A percentile compares a stretch with the other conserved stretches of the same genome.
These are phyloP conservation scores for Uronychia setigera DNA, from an alignment of 73 alveolate genomes.

Conservation along the genomic window DNA sequence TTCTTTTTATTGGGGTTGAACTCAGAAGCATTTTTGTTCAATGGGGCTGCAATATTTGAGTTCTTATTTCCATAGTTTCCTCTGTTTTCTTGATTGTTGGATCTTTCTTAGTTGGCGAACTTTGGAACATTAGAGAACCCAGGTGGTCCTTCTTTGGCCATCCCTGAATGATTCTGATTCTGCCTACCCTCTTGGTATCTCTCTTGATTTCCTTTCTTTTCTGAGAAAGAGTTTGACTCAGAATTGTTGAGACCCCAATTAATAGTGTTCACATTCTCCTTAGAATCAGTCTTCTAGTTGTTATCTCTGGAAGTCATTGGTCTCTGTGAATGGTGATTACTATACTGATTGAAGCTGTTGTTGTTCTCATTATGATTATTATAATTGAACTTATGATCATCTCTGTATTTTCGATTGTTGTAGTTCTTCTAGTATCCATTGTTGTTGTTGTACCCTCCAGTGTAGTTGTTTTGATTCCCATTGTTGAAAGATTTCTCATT, in stretches of 20 bases:
- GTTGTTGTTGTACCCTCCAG: conserved; percentile 2
- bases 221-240: not conserved
- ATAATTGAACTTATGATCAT: too few species aligned
- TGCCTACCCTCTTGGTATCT: not conserved
- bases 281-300: not conserved
- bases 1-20: not conserved
- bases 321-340: too few species aligned
- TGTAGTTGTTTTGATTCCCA: not conserved
- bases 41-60: not conserved
- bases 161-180: not conserved
- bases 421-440: not conserved
- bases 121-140: not conserved
- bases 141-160: not conserved
- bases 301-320: not conserved
- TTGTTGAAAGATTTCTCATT: not conserved
- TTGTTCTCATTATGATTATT: too few species aligned
- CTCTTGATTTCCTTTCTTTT: not conserved
- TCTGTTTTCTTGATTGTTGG: not conserved
- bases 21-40: not conserved
- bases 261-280: not conserved
- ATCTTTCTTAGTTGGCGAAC: not conserved
- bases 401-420: not conserved
- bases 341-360: too few species aligned
- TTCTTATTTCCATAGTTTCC: too few species aligned
- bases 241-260: not conserved